Percentiles rank a stretch among this genome's conserved stretches.
Evolutionary conservation across 2,329 filamentous ascomycete species (phyloP).

Genomic region (Graphiopsis chlorocephala): DNA sequence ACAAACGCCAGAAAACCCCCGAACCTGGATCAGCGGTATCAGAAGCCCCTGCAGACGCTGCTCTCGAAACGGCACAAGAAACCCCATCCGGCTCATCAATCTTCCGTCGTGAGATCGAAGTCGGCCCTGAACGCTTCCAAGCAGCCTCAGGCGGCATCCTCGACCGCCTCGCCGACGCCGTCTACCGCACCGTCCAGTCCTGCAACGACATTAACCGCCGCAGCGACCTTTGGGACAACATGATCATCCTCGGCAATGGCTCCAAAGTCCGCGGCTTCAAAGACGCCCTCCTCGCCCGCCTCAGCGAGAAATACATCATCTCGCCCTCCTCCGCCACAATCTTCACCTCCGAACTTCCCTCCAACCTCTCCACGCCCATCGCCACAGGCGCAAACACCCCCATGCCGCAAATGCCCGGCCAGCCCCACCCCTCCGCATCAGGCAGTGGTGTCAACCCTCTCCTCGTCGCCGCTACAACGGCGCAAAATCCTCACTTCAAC

Average conservation of each 20-base stretch:
- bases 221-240: conserved; percentile 82
- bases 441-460: conserved; percentile 85
- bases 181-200: conserved; percentile 78
- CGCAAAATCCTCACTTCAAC: conserved; percentile 54
- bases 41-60: conserved; percentile 36
- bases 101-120: conserved; percentile 64
- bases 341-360: conserved; percentile 94
- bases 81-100: conserved; percentile 27
- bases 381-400: conserved; percentile 92
- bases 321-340: conserved; percentile 92
- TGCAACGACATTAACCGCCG: conserved; percentile 84
- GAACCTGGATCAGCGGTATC: conserved; percentile 32
- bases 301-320: conserved; percentile 80
- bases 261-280: conserved; percentile 72
- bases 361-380: conserved; percentile 84
- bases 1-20: conserved; percentile 40
- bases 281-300: conserved; percentile 77
- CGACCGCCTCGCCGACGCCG: conserved; percentile 76
- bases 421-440: conserved; percentile 41
- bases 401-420: conserved; percentile 52
- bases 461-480: conserved; percentile 83
- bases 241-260: conserved; percentile 91
- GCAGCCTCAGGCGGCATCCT: conserved; percentile 66
- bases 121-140: conserved; percentile 72
- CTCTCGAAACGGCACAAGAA: conserved; percentile 25